Evolutionary conservation across 345 rosid genomes (phyloP), one percentile per base, ranked within the genome.

Genomic region (Dipteronia dyeriana): DNA sequence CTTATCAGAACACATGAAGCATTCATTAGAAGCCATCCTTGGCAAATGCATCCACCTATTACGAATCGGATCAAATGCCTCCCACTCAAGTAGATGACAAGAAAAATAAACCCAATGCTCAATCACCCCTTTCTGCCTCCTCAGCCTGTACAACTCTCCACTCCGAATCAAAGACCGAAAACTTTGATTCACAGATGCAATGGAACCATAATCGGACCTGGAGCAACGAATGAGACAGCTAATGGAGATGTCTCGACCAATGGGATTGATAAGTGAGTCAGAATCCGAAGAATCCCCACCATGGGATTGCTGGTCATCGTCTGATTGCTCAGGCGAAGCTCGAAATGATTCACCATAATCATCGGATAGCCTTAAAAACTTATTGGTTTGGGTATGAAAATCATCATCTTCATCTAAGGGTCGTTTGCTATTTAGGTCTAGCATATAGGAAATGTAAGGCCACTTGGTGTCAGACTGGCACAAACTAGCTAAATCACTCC

Each of bases 101-200:
- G 98, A 92, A 67, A 94, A 94, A 70, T 94, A 94, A 54, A 94
- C 92, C 98, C 98, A 94, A 75, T 94, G 93, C 63, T 94, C 98
- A 3, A 91, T 77, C 67, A 91, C 86, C 20, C 87, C 89, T 25
- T 80, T 79, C 59, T 79, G 82, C 83, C 87, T 66, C 82, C 98
- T 87, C 77, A 88, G 75, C 80, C 70, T 87, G 47, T 94, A 94
- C 70, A 94, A 82, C 76, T 91, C 97, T 8, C 98, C 97, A 7
- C 85, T 85, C 82, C 91, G 80, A 31, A 94, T 79, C 79, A 94
- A 81, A 76, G 90, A 85, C 62, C 92, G 84, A 68, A 94, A 94
- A 70, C 90, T 82, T 73, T 80, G 79, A 71, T 88, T 94, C 79
- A 92, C 79, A 0, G 88, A 79, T 68, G 97, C 97, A 78, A 94